Percentiles rank a stretch among this genome's conserved stretches.
Evolutionary conservation across 306 rosid species (phyloP).

Genomic region (Trifolium pratense): DNA sequence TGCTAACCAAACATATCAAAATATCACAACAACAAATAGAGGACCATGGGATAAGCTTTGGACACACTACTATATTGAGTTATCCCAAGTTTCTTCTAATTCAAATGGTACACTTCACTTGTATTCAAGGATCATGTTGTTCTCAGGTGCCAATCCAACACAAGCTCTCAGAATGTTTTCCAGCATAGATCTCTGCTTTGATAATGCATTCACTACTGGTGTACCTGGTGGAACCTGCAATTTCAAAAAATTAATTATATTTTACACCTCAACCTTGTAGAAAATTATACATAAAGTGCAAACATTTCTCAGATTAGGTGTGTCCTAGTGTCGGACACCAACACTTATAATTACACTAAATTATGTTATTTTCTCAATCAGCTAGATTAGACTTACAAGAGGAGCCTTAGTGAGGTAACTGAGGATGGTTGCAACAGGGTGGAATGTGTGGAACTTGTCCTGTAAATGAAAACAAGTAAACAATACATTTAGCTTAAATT

Average conservation of each 20-base stretch:
- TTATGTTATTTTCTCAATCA: no score
- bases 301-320: no score
- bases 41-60: slow-evolving; percentile 6
- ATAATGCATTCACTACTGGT: slow-evolving; percentile 92
- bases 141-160: slow-evolving; percentile 98
- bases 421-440: slow-evolving; percentile 91
- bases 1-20: slow-evolving; percentile 27
- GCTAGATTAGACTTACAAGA: slow-evolving; percentile 62
- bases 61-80: not conserved
- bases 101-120: slow-evolving; percentile 50
- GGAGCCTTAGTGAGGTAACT: slow-evolving; percentile 97
- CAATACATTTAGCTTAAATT: not conserved
- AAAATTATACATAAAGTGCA: no score
- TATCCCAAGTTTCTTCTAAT: slow-evolving; percentile 19
- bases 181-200: slow-evolving; percentile 96
- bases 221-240: slow-evolving; percentile 95
- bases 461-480: slow-evolving; percentile 46
- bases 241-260: not conserved
- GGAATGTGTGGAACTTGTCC: slow-evolving; percentile 95
- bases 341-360: no score
- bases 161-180: slow-evolving; percentile 95
- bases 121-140: slow-evolving; percentile 97
- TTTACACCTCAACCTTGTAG: not conserved
- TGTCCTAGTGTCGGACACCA: no score
- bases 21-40: not conserved